Base-by-base conservation (phyloP, 2,329 filamentous ascomycete species). In the Alternaria viburni region DNA sequence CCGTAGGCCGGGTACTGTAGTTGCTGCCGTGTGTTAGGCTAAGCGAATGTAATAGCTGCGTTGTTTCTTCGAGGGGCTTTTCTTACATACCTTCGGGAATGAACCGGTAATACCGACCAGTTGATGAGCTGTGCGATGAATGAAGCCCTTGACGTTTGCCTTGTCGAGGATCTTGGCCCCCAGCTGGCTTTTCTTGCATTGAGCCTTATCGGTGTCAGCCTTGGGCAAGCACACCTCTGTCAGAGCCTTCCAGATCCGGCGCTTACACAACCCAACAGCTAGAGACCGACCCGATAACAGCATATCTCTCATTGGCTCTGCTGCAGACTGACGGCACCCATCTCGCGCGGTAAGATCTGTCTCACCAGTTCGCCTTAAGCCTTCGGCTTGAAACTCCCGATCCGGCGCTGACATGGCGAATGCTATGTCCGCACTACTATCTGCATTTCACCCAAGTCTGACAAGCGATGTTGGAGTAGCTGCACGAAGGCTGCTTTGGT, bases 341-440 rank as follows among this genome's bases (percentile, higher is more conserved):
- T 36, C 32, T 36, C 30, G 6, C 13, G 30, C 30, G 6, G 6
- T 15, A 4, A 32, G 30, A 32, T 32, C 13, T 15, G 30, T 7
- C 30, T 13, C 28, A 2, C 5, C 5, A 30, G 5, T 30, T 6
- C 0, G 26, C 32, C 32, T 36, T 2, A 5, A n/a, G 32, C 32
- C 32, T 36, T n/a, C 15, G 32, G 15, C 0, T 36, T 5, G 8
- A 1, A 36, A 9, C 1, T 36, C 32, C 15, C 15, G 3, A 36
- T 36, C 32, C 32, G 4, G 15, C 32, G 32, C 32, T 36, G 32
- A 36, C 32, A 10, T 5, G 0, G 15, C 32, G 10, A 9, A 9
- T 9, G 32, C 7, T 0, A n/a, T 9, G 2, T n/a, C 0, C 4
- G 15, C 32, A 2, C 4, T 36, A 36, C 4, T 10, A 36, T 36